Evolutionary conservation across 371 early-diverging fungal genomes (phyloP), one percentile per base, ranked within the genome.

Genomic region (Chytridiales sp.): DNA sequence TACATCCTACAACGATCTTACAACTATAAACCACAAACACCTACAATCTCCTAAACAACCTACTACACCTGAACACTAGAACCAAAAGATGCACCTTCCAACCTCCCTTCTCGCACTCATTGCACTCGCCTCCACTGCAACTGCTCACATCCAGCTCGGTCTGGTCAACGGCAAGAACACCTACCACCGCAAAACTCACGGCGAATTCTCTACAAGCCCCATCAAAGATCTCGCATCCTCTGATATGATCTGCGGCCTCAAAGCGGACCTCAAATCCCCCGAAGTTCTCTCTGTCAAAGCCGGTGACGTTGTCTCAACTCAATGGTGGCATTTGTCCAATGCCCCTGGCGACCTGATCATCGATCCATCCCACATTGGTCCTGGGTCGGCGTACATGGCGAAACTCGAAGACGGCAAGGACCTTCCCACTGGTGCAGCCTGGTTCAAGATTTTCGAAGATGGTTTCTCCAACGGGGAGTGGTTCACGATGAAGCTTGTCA

Each of bases 401-500:
- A 5, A 17, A 1, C 48, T n/a, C 27, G 35, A 44, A 15, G 36
- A 56, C 11, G 29, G 49, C 44, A 44, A 39, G 36, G 17, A 24
- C 15, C 31, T 40, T 4, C 55, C 55, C 13, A 40, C 56, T 0
- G 56, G 56, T 47, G 30, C 15, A 22, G 63, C 13, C 34, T 62
- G 63, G 63, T 56, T 62, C 63, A 62, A 62, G 44, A 62, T 62
- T 49, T 39, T 56, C 15, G 63, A 62, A 34, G 48, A 62, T 21
- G 56, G 56, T 2, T 56, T 21, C 47, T 24, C 26, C 13, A 19
- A 13, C 48, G 26, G 17, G 36, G 42, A 49, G 4, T 62, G 63
- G 63, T 46, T 48, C 51, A 42, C 43, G 22, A 29, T 30, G 22
- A 30, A 48, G 29, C 51, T 62, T n/a, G 48, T 62, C 60, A 50